phyloP scores from a whole-genome alignment of 768 basidiomycete species.

The Amanita thiersii region DNA sequence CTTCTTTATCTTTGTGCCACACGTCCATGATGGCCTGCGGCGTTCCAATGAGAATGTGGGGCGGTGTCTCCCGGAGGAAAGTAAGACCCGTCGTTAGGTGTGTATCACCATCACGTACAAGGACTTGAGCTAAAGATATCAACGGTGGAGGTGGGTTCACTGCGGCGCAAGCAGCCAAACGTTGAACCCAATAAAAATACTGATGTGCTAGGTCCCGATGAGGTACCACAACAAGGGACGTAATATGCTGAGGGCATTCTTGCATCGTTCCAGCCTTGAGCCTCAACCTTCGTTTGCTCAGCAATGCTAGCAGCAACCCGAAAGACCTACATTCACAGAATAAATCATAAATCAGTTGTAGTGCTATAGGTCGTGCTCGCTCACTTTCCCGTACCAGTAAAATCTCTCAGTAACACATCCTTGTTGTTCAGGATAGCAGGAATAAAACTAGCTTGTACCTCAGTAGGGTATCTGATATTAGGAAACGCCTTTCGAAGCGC shows the following conservation, averaged over 20 bases:
- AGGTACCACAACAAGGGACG: constrained; percentile 59
- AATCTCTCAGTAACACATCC: constrained; percentile 61
- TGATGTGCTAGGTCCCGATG: constrained; percentile 69
- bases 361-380: constrained; percentile 18
- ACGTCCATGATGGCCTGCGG: constrained; percentile 62
- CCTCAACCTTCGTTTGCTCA: constrained; percentile 42
- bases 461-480: constrained; percentile 46
- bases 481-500: constrained; percentile 57
- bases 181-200: constrained; percentile 55
- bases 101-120: constrained; percentile 44
- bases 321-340: constrained; percentile 48
- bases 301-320: constrained; percentile 55
- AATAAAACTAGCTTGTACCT: constrained; percentile 52
- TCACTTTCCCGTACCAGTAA: constrained; percentile 77
- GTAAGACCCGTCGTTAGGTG: constrained; percentile 32
- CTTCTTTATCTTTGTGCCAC: constrained; percentile 31
- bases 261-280: constrained; percentile 14
- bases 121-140: constrained; percentile 44
- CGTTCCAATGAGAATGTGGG: constrained; percentile 66
- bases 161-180: constrained; percentile 29
- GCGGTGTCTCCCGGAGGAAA: constrained; percentile 32
- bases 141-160: constrained; percentile 24
- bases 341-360: background rate
- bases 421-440: constrained; percentile 47
- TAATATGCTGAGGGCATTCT: constrained; percentile 27